Percentiles rank a stretch among this genome's conserved stretches.
Evolutionary conservation across 2,329 filamentous ascomycete genomes (phyloP).

Genomic region (Pochonia chlamydosporia): DNA sequence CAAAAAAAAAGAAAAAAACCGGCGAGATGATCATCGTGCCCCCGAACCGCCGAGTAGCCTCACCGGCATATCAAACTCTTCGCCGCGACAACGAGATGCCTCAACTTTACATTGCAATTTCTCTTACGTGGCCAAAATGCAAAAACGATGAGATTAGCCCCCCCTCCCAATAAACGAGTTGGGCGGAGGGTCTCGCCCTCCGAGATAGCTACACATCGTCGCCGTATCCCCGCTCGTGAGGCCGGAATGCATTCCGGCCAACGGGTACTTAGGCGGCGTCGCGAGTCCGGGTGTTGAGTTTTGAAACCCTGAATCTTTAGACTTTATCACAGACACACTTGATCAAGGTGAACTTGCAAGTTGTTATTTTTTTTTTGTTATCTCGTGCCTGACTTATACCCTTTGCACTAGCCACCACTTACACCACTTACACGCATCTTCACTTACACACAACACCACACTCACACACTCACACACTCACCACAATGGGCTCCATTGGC

Average conservation of each 20-base stretch:
- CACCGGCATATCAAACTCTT: not conserved
- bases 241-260: slow-evolving; percentile 46
- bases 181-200: slow-evolving; percentile 12
- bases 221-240: slow-evolving; percentile 24
- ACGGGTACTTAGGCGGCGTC: slow-evolving; percentile 38
- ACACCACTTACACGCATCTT: not conserved
- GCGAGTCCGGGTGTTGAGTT: slow-evolving; percentile 15
- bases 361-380: not conserved
- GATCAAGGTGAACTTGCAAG: not conserved
- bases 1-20: no score
- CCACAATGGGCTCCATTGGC: slow-evolving; percentile 34
- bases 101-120: slow-evolving; percentile 8
- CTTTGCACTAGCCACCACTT: slow-evolving; percentile 4
- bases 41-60: not conserved
- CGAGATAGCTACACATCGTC: slow-evolving; percentile 14
- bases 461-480: not conserved
- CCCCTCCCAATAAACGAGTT: slow-evolving; percentile 13
- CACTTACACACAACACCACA: not conserved
- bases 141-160: not conserved
- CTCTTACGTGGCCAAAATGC: slow-evolving; percentile 17
- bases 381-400: not conserved
- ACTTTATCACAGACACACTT: not conserved
- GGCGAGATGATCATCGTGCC: not conserved
- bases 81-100: not conserved
- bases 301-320: not conserved